phyloP scores from a whole-genome alignment of 164 flowering plant species.

The Brasenia schreberi region DNA sequence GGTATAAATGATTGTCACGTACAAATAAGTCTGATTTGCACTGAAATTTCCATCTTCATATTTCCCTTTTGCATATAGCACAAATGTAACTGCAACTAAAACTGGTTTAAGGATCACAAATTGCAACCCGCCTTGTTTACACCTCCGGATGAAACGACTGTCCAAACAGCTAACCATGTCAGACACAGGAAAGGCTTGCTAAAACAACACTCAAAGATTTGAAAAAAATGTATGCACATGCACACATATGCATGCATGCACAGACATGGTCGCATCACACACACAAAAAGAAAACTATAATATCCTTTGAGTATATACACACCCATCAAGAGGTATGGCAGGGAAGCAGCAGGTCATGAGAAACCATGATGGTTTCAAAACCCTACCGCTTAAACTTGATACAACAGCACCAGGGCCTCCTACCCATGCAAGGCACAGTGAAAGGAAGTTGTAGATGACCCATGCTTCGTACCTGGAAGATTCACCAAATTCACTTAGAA shows the following conservation, averaged over 20 bases:
- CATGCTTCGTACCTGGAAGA: slow-evolving; percentile 93
- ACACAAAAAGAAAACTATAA: not conserved
- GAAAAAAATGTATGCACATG: no score
- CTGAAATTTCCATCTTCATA: slow-evolving; percentile 90
- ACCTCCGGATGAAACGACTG: slow-evolving; percentile 95
- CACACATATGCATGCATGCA: no score
- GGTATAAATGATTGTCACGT: slow-evolving; percentile 88
- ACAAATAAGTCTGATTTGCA: slow-evolving; percentile 72
- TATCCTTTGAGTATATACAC: slow-evolving; percentile 13
- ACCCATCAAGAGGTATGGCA: slow-evolving; percentile 88
- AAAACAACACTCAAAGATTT: not conserved
- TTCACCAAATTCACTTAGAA: slow-evolving; percentile 1
- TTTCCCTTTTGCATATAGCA: slow-evolving; percentile 88
- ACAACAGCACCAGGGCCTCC: slow-evolving; percentile 99
- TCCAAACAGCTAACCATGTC: slow-evolving; percentile 6
- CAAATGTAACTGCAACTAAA: slow-evolving; percentile 63
- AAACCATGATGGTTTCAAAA: slow-evolving; percentile 69
- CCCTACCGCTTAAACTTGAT: slow-evolving; percentile 68
- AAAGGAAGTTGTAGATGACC: slow-evolving; percentile 93
- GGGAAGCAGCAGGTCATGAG: slow-evolving; percentile 96
- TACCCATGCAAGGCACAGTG: slow-evolving; percentile 96
- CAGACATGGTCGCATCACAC: no score
- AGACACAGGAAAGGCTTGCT: not conserved
- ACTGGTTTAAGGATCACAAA: slow-evolving; percentile 95
- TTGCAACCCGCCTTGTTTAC: slow-evolving; percentile 96